Evolutionary conservation across 2,329 filamentous ascomycete species (phyloP).

Genomic region (Trichoderma citrinoviride): DNA sequence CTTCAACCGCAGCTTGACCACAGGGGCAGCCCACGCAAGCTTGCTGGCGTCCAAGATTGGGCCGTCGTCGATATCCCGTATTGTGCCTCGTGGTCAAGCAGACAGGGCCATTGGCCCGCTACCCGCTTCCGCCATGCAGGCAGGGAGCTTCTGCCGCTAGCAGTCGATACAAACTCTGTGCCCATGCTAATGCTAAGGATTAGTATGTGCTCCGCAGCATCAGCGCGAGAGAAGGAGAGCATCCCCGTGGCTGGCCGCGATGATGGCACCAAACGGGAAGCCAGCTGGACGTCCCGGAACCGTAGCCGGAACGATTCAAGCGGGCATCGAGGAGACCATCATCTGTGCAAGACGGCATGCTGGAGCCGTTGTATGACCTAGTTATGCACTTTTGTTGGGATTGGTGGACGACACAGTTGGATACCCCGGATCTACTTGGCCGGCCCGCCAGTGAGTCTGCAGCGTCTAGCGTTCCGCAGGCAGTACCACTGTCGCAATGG

Average conservation of each 20-base stretch:
- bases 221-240: background rate
- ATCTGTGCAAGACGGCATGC: background rate
- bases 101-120: slow-evolving; percentile 17
- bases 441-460: background rate
- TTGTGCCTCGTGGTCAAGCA: slow-evolving; percentile 17
- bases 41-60: slow-evolving; percentile 15
- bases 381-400: slow-evolving; percentile 13
- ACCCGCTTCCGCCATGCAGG: slow-evolving; percentile 17
- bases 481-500: background rate
- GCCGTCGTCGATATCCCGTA: background rate
- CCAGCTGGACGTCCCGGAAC: slow-evolving; percentile 9
- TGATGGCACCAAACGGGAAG: slow-evolving; percentile 1
- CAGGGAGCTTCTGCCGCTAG: background rate
- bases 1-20: background rate
- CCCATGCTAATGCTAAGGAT: background rate
- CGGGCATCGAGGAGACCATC: background rate
- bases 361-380: background rate
- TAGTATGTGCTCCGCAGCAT: background rate
- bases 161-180: no score
- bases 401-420: background rate
- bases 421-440: slow-evolving; percentile 14
- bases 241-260: slow-evolving; percentile 14
- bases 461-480: background rate
- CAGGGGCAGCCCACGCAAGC: slow-evolving; percentile 12
- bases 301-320: slow-evolving; percentile 9